These are phyloP conservation scores for Claviceps humidiphila DNA, from an alignment of 2,329 filamentous ascomycete species.

Conservation along the genomic window DNA sequence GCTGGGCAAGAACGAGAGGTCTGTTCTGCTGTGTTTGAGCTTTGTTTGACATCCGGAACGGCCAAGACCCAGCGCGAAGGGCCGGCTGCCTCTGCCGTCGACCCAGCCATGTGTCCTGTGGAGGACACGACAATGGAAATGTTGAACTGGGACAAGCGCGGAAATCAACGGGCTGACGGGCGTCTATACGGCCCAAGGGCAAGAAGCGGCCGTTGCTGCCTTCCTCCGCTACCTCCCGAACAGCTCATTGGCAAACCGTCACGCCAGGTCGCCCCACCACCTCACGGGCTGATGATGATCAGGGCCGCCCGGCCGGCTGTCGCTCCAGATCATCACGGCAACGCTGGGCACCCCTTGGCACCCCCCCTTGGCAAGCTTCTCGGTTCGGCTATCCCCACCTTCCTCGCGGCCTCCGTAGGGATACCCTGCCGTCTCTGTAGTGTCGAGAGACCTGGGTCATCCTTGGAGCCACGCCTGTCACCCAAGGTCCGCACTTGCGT, in stretches of 20 bases:
- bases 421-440: neutral
- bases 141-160: no score
- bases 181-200: neutral
- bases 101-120: no score
- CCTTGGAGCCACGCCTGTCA: constrained; percentile 1
- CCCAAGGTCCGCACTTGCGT: neutral
- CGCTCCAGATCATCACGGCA: neutral
- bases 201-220: neutral
- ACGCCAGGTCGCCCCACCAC: neutral
- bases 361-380: neutral
- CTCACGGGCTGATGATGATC: neutral
- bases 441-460: neutral
- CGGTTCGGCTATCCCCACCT: neutral
- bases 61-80: neutral
- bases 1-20: neutral
- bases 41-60: no score
- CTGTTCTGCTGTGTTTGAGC: no score
- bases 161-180: neutral
- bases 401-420: neutral
- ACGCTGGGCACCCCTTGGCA: neutral
- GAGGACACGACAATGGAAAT: no score
- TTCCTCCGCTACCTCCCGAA: neutral
- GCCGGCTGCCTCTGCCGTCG: neutral
- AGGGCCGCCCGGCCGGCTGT: neutral
- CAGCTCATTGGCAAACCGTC: neutral